Evolutionary conservation across 1,284 basidiomycete genomes (phyloP).

Genomic region (Phlebopus sp.): DNA sequence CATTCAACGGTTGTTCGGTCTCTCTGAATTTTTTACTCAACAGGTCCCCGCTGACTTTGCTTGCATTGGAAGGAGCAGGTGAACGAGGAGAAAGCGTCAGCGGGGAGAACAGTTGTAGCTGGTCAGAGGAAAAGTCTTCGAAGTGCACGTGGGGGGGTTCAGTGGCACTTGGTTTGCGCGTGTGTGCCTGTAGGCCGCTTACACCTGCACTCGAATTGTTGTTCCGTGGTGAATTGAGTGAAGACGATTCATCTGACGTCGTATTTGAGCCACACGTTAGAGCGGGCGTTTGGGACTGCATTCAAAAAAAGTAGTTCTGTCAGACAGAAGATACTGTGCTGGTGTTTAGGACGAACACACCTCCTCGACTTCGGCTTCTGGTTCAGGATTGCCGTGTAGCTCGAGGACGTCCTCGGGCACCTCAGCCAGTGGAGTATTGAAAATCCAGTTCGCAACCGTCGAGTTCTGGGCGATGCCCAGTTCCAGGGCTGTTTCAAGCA

Average conservation of each 20-base stretch:
- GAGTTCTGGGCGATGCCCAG: conserved; percentile 56
- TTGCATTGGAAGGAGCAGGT: neutral
- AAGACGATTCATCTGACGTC: conserved; percentile 32
- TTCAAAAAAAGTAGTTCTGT: conserved; percentile 10
- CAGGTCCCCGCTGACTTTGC: neutral
- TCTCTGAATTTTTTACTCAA: conserved; percentile 11
- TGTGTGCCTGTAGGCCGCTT: conserved; percentile 19
- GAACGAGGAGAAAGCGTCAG: conserved; percentile 14
- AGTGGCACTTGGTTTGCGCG: conserved; percentile 26
- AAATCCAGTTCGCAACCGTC: conserved; percentile 65
- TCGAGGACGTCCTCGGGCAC: conserved; percentile 41
- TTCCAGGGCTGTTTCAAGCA: conserved; percentile 65
- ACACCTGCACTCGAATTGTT: conserved; percentile 14
- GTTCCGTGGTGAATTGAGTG: conserved; percentile 25
- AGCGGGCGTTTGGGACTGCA: conserved; percentile 24
- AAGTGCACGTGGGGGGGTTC: conserved; percentile 32
- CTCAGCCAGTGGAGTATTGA: conserved; percentile 53
- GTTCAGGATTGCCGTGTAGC: conserved; percentile 6
- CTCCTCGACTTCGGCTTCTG: conserved; percentile 11
- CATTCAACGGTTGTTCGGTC: conserved; percentile 18
- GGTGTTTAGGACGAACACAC: conserved; percentile 10
- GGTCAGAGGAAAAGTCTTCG: conserved; percentile 29
- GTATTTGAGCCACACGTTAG: conserved; percentile 30
- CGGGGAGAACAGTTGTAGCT: conserved; percentile 26
- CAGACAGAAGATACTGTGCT: conserved; percentile 5